Conservation (phyloP, 1,284 basidiomycete genomes). For the Puccinia coronata region DNA sequence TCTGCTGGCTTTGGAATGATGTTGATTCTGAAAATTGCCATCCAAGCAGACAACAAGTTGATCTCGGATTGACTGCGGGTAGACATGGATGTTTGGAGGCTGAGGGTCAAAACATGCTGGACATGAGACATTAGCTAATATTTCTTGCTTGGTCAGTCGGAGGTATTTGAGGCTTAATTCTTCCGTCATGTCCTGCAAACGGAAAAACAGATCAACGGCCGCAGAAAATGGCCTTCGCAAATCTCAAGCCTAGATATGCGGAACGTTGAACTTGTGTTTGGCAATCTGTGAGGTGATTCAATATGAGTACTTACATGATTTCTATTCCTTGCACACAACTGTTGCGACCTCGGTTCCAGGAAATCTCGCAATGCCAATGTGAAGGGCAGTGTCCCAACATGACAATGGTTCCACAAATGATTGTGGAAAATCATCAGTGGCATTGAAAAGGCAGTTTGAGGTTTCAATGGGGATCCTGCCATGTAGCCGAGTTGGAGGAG, state of each 20-base stretch:
- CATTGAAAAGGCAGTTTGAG: neutral
- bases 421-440: slow-evolving; percentile 7
- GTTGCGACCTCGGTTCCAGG: neutral
- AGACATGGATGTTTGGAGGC: neutral
- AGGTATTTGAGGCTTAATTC: neutral
- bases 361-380: neutral
- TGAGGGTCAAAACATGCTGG: slow-evolving; percentile 17
- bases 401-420: slow-evolving; percentile 4
- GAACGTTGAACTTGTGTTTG: neutral
- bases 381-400: neutral
- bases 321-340: neutral
- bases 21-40: neutral
- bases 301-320: neutral
- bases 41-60: neutral
- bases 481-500: neutral
- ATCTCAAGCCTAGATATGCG: neutral
- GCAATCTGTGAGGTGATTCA: neutral
- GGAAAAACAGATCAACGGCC: neutral
- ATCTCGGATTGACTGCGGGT: neutral
- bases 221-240: neutral
- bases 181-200: neutral
- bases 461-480: neutral
- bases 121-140: neutral
- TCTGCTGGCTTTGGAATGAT: neutral
- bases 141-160: neutral